Evolutionary conservation across 805 yeast species (phyloP).

Genomic region (Candida mattraensis): DNA sequence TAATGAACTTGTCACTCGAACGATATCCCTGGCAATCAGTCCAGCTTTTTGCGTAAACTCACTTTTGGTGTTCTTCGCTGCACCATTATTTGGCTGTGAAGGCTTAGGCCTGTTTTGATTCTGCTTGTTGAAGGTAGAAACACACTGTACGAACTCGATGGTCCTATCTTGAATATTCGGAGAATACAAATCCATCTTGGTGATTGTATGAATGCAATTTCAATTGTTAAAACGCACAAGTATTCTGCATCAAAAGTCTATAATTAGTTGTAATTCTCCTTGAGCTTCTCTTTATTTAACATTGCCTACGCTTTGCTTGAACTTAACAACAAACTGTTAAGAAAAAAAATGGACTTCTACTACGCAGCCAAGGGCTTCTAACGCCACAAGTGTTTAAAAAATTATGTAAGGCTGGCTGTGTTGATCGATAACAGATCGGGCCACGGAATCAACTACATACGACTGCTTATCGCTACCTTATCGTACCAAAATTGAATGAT

Average conservation of each 20-base stretch:
- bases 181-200: constrained; percentile 27
- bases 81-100: constrained; percentile 23
- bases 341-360: too few species aligned
- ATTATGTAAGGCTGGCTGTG: neutral
- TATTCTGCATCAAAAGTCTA: too few species aligned
- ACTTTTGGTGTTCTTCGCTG: constrained; percentile 40
- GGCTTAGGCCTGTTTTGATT: constrained; percentile 30
- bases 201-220: neutral
- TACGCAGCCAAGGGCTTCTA: constrained; percentile 10
- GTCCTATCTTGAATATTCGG: constrained; percentile 75
- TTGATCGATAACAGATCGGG: too few species aligned
- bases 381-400: constrained; percentile 3
- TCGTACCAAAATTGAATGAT: too few species aligned
- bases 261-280: too few species aligned
- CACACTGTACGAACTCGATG: constrained; percentile 90
- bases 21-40: constrained; percentile 82
- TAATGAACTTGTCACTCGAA: constrained; percentile 77
- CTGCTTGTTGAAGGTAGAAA: constrained; percentile 67
- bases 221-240: too few species aligned
- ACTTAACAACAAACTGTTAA: constrained; percentile 9
- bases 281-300: too few species aligned
- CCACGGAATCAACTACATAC: too few species aligned
- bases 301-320: too few species aligned
- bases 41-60: constrained; percentile 75
- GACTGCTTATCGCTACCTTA: too few species aligned